Base-by-base conservation (phyloP, 352 stramenopile genomes). In the Phytophthora multivora region DNA sequence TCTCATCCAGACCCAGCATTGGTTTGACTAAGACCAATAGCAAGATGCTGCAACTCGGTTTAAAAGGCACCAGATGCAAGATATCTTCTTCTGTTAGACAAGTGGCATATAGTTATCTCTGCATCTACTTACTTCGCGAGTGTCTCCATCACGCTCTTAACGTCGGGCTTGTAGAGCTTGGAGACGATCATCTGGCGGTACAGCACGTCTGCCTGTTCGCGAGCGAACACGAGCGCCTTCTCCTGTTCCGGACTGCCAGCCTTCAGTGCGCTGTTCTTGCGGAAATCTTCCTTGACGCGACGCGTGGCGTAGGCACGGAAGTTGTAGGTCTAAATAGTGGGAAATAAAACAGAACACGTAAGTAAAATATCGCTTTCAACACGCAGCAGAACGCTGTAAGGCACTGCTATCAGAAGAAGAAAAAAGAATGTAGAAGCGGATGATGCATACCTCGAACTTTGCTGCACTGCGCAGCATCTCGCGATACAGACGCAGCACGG, bases 271-370 rank as follows among this genome's bases (percentile, higher is more conserved):
- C 79, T 83, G 62, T 90, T 79, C 72, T 83, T 85, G 64, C 65
- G 83, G 58, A 92, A 92, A n/a, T 90, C 80, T 42, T 89, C 77
- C 55, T 83, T 83, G 49, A 92, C 66, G 58, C 83, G 83, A 35
- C 80, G 79, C 35, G 72, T 52, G 25, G 79, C 75, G 65, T 92
- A 92, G 52, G 69, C 72, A 48, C 83, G 79, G 73, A 80, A 90
- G 73, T 89, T 92, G 71, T 92, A 90, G 51, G 70, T 79, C 83
- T 92, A 41, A 26, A 42, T 16, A 54, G 33, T 30, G 9, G 36
- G 43, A 60, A 11, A 66, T 19, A 16, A 18, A 31, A 31, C 28
- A 31, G 28, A 9, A 31, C 25, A 7, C 8, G 38, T 35, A 48
- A 59, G 25, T 59, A 54, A 36, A 66, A 49, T 1, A 13, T 26